These are phyloP conservation scores for Apiotrichum domesticum DNA, from an alignment of 1,284 basidiomycete species.

Conservation along the genomic window DNA sequence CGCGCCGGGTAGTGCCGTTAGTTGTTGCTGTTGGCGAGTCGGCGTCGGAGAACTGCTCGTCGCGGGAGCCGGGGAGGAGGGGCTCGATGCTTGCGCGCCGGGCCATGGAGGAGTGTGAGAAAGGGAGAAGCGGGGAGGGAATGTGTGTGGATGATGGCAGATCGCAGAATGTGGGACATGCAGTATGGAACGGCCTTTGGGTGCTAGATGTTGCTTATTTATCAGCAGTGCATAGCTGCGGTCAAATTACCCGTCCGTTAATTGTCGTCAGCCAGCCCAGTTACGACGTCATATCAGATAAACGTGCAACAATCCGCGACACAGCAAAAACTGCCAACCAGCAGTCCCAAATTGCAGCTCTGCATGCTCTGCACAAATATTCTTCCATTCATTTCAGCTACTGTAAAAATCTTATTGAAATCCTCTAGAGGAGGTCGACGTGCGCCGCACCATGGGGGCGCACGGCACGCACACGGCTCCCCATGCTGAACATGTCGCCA, in stretches of 20 bases:
- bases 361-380: not conserved
- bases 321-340: not conserved
- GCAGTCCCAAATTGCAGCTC: not conserved
- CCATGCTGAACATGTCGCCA: constrained; percentile 36
- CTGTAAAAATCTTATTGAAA: too few species aligned
- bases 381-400: not conserved
- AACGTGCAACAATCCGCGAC: too few species aligned
- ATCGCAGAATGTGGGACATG: too few species aligned
- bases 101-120: not conserved
- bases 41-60: not conserved
- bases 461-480: constrained; percentile 33
- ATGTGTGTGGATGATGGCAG: not conserved
- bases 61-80: not conserved
- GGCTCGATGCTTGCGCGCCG: not conserved
- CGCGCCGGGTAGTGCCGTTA: not conserved
- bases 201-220: too few species aligned
- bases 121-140: not conserved
- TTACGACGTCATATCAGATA: not conserved
- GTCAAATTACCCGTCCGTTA: too few species aligned
- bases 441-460: constrained; percentile 16
- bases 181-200: too few species aligned
- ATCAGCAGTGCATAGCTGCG: too few species aligned
- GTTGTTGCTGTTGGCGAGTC: not conserved
- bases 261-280: too few species aligned
- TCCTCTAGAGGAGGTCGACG: constrained; percentile 28